Percentiles rank a stretch among this genome's conserved stretches.
Evolutionary conservation across 257 asterid species (phyloP).

Genomic region (Solanum clarkiae): DNA sequence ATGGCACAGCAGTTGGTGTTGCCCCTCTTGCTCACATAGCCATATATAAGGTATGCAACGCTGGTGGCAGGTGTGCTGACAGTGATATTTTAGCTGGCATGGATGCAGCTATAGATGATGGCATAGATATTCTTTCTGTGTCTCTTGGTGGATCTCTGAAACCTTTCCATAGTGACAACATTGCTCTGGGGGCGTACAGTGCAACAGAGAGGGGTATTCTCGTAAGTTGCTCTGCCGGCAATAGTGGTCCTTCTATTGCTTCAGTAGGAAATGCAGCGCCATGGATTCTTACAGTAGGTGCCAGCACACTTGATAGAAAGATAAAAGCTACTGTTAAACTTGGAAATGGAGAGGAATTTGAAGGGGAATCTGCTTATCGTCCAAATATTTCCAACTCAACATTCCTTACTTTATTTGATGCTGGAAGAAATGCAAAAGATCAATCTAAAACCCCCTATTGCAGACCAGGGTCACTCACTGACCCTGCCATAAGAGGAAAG

Average conservation of each 20-base stretch:
- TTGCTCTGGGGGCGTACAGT: slow-evolving; percentile 24
- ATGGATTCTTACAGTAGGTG: slow-evolving; percentile 48
- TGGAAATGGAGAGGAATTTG: slow-evolving; percentile 9
- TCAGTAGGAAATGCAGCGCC: slow-evolving; percentile 16
- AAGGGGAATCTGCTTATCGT: slow-evolving; percentile 22
- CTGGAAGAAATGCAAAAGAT: slow-evolving; percentile 1
- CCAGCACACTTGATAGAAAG: slow-evolving; percentile 29
- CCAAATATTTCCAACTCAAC: slow-evolving; percentile 3
- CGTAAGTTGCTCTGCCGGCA: slow-evolving; percentile 29
- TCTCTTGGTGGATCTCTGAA: background rate
- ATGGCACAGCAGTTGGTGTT: slow-evolving; percentile 38
- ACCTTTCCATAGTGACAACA: background rate
- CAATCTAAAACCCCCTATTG: slow-evolving; percentile 8
- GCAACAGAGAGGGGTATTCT: slow-evolving; percentile 35
- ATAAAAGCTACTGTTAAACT: slow-evolving; percentile 18
- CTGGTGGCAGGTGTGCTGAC: slow-evolving; percentile 3
- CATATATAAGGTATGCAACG: slow-evolving; percentile 20
- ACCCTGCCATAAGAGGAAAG: slow-evolving; percentile 20
- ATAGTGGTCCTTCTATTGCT: slow-evolving; percentile 1
- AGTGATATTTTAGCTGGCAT: slow-evolving; percentile 25
- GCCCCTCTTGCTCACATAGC: slow-evolving; percentile 56
- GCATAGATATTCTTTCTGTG: slow-evolving; percentile 20
- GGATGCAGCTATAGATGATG: slow-evolving; percentile 41
- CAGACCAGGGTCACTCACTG: background rate
- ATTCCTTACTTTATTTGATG: slow-evolving; percentile 18